Evolutionary conservation across 768 basidiomycete genomes (phyloP).

Genomic region (Lactarius sanguifluus): DNA sequence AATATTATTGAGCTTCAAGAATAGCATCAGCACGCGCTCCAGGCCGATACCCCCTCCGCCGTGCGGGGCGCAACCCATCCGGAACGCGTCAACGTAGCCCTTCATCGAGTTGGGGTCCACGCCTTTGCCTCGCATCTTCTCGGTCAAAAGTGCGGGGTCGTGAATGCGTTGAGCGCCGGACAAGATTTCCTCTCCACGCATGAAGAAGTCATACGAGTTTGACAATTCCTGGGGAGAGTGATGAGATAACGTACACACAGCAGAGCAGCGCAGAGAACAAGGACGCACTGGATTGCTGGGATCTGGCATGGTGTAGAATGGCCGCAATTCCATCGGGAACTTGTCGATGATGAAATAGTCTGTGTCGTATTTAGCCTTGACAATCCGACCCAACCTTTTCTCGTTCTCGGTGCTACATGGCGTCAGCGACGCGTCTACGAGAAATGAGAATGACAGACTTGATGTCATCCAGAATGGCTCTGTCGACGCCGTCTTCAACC

Average conservation of each 20-base stretch:
- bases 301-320: constrained; percentile 99
- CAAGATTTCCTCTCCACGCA: constrained; percentile 98
- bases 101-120: constrained; percentile 93
- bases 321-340: constrained; percentile 92
- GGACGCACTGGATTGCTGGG: constrained; percentile 75
- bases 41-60: constrained; percentile 96
- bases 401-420: constrained; percentile 85
- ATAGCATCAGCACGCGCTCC: constrained; percentile 96
- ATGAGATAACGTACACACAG: not conserved
- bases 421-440: constrained; percentile 13
- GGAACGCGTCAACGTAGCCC: constrained; percentile 91
- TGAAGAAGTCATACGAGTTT: constrained; percentile 99
- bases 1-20: constrained; percentile 96
- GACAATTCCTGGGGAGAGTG: constrained; percentile 67
- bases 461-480: constrained; percentile 85
- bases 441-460: constrained; percentile 49
- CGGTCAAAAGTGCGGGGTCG: constrained; percentile 74
- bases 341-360: constrained; percentile 99
- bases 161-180: constrained; percentile 98
- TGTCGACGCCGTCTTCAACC: constrained; percentile 78
- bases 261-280: not conserved
- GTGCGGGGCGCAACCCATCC: constrained; percentile 92
- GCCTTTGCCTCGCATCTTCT: constrained; percentile 84
- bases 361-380: constrained; percentile 92
- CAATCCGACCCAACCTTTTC: constrained; percentile 84